Conservation (phyloP, 1,284 basidiomycete species). For the Malassezia furfur region DNA sequence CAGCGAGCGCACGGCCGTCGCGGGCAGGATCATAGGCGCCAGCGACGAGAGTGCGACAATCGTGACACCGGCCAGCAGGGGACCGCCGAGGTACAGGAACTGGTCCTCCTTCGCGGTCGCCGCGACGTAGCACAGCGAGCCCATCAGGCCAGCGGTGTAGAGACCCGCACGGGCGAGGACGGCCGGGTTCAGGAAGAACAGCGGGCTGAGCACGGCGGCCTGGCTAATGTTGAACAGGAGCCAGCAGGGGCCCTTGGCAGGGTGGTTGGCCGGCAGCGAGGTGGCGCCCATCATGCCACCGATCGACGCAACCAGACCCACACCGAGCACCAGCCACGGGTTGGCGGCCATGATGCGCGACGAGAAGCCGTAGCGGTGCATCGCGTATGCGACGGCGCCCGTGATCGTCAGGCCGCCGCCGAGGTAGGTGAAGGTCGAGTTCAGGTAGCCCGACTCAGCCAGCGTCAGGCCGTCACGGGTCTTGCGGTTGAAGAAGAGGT, state of each 20-base stretch:
- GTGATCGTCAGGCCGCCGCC: slow-evolving; percentile 69
- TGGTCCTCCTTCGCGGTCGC: slow-evolving; percentile 78
- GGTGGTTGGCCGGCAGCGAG: slow-evolving; percentile 37
- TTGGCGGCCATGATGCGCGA: slow-evolving; percentile 70
- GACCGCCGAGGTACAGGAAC: slow-evolving; percentile 67
- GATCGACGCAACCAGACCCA: slow-evolving; percentile 57
- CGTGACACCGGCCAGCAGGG: slow-evolving; percentile 62
- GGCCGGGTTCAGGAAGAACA: slow-evolving; percentile 77
- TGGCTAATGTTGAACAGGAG: slow-evolving; percentile 71
- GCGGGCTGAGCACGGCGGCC: slow-evolving; percentile 58
- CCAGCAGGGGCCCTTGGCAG: slow-evolving; percentile 49
- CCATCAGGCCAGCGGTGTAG: slow-evolving; percentile 76
- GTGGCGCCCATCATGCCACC: slow-evolving; percentile 49
- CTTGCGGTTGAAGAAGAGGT: slow-evolving; percentile 45
- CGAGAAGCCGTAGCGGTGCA: slow-evolving; percentile 67
- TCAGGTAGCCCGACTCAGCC: slow-evolving; percentile 54
- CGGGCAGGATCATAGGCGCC: slow-evolving; percentile 75
- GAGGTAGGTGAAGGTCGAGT: slow-evolving; percentile 75
- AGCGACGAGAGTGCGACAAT: slow-evolving; percentile 75
- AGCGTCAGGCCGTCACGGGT: slow-evolving; percentile 32
- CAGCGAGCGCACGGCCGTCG: slow-evolving; percentile 63
- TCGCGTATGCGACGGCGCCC: slow-evolving; percentile 63
- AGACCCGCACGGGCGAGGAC: slow-evolving; percentile 77
- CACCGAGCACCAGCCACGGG: slow-evolving; percentile 77
- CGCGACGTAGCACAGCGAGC: slow-evolving; percentile 69